Percentiles rank a stretch among this genome's conserved stretches.
Conservation (phyloP, 176 grass and related monocot species). For the Elymus sibiricus region DNA sequence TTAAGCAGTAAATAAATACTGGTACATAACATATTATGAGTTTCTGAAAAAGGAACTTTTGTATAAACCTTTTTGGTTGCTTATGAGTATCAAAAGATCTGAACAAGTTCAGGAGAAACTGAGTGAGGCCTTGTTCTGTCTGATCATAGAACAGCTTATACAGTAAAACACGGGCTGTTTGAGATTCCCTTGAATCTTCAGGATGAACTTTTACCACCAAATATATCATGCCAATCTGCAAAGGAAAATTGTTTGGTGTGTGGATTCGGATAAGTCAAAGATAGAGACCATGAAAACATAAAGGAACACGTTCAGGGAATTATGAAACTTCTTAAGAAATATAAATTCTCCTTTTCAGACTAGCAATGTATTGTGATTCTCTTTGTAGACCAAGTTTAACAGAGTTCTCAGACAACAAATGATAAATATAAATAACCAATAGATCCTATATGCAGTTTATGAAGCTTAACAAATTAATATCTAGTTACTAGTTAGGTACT, state of each 20-base stretch:
- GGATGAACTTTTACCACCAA: constrained; percentile 80
- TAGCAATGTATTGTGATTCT: background rate
- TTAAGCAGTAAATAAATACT: constrained; percentile 5
- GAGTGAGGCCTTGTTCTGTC: constrained; percentile 86
- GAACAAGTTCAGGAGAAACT: constrained; percentile 87
- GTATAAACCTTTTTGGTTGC: constrained; percentile 86
- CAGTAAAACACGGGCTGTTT: constrained; percentile 76
- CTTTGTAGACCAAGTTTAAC: background rate
- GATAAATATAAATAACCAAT: background rate
- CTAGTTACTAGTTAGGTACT: background rate
- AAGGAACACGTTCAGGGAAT: background rate
- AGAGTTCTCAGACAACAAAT: background rate
- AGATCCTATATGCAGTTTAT: constrained; percentile 6
- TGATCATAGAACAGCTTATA: constrained; percentile 99
- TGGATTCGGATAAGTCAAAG: constrained; percentile 1
- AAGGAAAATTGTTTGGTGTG: background rate
- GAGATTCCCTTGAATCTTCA: constrained; percentile 82
- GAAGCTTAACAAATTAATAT: constrained; percentile 2
- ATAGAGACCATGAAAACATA: background rate
- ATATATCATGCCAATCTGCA: constrained; percentile 94
- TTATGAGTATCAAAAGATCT: constrained; percentile 90
- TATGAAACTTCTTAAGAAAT: constrained; percentile 5
- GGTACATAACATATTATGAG: background rate
- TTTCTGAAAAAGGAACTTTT: background rate
- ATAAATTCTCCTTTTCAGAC: background rate